Evolutionary conservation across 176 grass and related monocot species (phyloP), one percentile per base, ranked within the genome.

Genomic region (Oryza punctata): DNA sequence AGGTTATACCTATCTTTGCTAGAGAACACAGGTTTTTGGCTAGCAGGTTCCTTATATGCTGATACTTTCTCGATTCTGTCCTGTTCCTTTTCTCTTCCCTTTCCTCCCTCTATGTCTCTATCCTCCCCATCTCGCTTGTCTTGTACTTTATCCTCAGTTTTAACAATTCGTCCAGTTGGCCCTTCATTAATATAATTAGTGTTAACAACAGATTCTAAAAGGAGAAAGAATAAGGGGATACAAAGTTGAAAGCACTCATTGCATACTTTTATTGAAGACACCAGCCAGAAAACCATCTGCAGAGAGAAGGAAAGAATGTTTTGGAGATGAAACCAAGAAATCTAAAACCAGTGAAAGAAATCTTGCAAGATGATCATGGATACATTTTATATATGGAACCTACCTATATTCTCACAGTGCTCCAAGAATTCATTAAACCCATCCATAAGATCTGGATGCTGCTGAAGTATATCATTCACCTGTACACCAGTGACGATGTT

Each of bases 391-490:
- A 21, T 50, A 46, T 16, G 35, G 16, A 1, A 47, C n/a, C 5
- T 84, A 98, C 95, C 89, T 82, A 92, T 91, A 80, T 94, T 96
- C 68, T 93, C 88, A 37, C 96, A 91, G 79, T 94, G 91, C 24
- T 90, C 81, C 64, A 97, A 94, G 87, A 99, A 93, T 83, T 99
- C 87, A 63, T 92, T 99, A 72, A 99, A 99, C 60, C 91, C 96
- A 85, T 91, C 93, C 91, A 92, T 87, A 69, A 99, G 93, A 92
- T 99, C 93, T 69, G 87, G 96, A 78, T 94, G 85, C 69, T 92
- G 90, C 59, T 83, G 91, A 76, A 99, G 91, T 82, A 99, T 93
- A 78, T 88, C 96, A 8, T 82, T 85, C 63, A 94, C 91, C 96
- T 99, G 70, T 37, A 90, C 85, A 77, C 23, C 57, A 80, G 35